These are phyloP conservation scores for Macaranga tanarius DNA, from an alignment of 441 rosid genomes.

Conservation along the genomic window DNA sequence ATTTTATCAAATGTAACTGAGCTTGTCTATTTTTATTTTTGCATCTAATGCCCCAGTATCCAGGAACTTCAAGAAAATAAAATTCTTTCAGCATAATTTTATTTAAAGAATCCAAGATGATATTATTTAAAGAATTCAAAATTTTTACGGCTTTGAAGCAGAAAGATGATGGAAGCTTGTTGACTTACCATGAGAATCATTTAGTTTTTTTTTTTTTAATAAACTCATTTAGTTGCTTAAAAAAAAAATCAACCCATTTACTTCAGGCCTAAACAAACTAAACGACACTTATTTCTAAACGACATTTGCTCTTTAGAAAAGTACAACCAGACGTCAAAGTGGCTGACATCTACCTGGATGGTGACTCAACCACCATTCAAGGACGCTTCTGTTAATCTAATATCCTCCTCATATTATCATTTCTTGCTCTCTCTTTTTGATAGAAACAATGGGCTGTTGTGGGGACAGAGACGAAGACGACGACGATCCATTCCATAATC, in stretches of 20 bases:
- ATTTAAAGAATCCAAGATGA: no score
- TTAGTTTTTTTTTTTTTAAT: no score
- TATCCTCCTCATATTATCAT: neutral
- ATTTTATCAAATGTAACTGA: neutral
- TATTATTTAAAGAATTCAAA: no score
- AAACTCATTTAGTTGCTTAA: no score
- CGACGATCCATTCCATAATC: constrained; percentile 28
- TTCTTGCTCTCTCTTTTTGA: neutral
- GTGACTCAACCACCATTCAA: neutral
- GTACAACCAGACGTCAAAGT: neutral
- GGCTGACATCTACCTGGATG: neutral
- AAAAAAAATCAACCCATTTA: no score
- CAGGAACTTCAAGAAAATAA: no score
- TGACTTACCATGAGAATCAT: no score
- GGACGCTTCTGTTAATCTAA: neutral
- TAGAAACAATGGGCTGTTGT: constrained; percentile 41
- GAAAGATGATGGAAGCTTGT: no score
- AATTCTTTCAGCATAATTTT: no score
- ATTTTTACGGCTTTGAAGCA: no score
- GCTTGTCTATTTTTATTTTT: neutral
- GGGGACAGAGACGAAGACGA: constrained; percentile 43
- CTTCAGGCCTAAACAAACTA: no score
- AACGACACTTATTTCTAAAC: neutral
- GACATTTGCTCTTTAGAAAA: neutral
- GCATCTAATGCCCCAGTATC: no score